Conservation (phyloP, 225 moss, liverwort and hornwort genomes). For the Thuidium tamariscinum region DNA sequence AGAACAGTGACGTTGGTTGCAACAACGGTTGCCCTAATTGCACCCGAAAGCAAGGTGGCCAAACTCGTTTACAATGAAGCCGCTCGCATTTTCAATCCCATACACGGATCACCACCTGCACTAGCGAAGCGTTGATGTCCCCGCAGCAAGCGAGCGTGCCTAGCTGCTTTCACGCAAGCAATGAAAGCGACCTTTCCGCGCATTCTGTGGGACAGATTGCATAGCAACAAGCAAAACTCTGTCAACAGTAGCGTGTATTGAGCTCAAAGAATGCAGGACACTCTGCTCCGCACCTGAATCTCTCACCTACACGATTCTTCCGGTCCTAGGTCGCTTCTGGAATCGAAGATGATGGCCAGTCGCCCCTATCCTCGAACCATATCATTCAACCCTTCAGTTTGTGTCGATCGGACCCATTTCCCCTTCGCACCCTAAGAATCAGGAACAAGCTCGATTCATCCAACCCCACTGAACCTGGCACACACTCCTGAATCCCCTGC, state of each 20-base stretch:
- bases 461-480: neutral
- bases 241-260: neutral
- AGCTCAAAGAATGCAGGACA: neutral
- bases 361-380: neutral
- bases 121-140: neutral
- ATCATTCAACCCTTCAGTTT: neutral
- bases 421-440: neutral
- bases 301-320: neutral
- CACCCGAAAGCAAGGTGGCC: neutral
- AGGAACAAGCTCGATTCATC: neutral
- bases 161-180: neutral
- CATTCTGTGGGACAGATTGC: neutral
- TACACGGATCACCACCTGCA: neutral
- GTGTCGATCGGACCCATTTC: neutral
- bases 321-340: neutral
- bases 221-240: neutral
- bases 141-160: neutral
- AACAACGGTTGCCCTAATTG: neutral
- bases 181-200: neutral
- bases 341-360: neutral
- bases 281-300: neutral
- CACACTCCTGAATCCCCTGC: neutral
- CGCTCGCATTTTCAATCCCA: neutral
- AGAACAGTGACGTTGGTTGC: neutral
- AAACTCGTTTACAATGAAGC: too few species aligned